Evolutionary conservation across 129 eudicot genomes (phyloP), one percentile per base, ranked within the genome.

Genomic region (Pittosporum tobira): DNA sequence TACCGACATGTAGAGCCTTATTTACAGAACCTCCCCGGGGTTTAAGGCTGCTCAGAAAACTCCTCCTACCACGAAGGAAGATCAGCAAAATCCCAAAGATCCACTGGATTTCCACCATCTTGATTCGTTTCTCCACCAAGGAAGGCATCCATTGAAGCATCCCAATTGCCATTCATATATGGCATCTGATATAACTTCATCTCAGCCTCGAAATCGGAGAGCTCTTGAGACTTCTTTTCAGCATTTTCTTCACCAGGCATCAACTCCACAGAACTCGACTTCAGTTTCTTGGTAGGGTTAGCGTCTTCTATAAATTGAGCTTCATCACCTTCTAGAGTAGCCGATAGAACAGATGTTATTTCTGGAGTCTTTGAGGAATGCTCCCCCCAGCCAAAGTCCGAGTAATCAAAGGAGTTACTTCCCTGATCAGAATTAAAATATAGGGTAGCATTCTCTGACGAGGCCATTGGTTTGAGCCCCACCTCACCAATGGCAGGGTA

Each of bases 61-160:
- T 62, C 84, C 87, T 19, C 72, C 81, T 64, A 64, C 46, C 78
- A 72, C 63, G 62, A 57, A 24, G 78, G 69, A 56, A 81, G 61
- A 45, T 85, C 93, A 34, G 80, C 95, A 22, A 90, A 90, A 69
- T 75, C 64, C 97, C 97, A 90, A 49, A 90, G 84, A 72, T 86
- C 77, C 84, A 90, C 61, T 25, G 70, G 61, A 37, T 64, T 71
- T 46, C 66, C 84, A 51, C 43, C 73, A 28, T 85, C 88, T 66
- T 79, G 85, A 49, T 66, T 63, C 14, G 73, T 71, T 45, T 72
- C 81, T 15, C 78, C 94, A 44, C 63, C 75, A 19, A 90, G 88
- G 69, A 85, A 80, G 21, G 82, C 81, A 59, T 84, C 84, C 0
- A 88, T 53, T 19, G 90, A 78, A 15, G 79, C 63, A 71, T 82